phyloP scores from a whole-genome alignment of 768 basidiomycete species.

The Lactarius sp. region DNA sequence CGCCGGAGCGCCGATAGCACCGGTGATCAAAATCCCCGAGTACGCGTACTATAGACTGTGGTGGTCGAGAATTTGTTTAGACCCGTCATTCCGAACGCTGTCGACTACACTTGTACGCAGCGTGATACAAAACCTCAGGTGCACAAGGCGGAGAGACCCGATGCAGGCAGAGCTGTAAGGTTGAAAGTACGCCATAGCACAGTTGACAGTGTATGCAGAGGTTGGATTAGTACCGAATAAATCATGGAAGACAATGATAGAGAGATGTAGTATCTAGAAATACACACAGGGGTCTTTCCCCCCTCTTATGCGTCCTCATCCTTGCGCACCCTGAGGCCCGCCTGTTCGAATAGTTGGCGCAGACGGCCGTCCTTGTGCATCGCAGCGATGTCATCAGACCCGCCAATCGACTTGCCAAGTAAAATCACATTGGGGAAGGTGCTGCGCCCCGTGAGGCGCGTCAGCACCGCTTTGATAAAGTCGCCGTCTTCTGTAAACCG shows the following conservation, averaged over 20 bases:
- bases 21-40: no score
- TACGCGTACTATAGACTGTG: no score
- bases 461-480: conserved; percentile 60
- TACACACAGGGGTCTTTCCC: not conserved
- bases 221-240: not conserved
- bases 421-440: conserved; percentile 78
- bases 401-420: conserved; percentile 58
- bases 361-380: conserved; percentile 49
- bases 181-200: no score
- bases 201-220: no score
- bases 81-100: no score
- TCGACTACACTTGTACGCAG: no score
- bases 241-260: not conserved
- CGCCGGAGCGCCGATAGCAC: no score
- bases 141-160: no score
- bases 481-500: conserved; percentile 48
- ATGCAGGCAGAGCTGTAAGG: no score
- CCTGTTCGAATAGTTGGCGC: conserved; percentile 42
- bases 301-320: not conserved
- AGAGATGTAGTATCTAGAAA: not conserved
- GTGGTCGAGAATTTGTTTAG: no score
- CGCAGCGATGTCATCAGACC: conserved; percentile 53
- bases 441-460: conserved; percentile 56
- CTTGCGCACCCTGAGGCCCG: conserved; percentile 34
- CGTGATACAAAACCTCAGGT: no score